A percentile compares a stretch with the other conserved stretches of the same genome.
These are phyloP conservation scores for Wallacemonas sp. DNA, from an alignment of 208 protist species.

Conservation along the genomic window DNA sequence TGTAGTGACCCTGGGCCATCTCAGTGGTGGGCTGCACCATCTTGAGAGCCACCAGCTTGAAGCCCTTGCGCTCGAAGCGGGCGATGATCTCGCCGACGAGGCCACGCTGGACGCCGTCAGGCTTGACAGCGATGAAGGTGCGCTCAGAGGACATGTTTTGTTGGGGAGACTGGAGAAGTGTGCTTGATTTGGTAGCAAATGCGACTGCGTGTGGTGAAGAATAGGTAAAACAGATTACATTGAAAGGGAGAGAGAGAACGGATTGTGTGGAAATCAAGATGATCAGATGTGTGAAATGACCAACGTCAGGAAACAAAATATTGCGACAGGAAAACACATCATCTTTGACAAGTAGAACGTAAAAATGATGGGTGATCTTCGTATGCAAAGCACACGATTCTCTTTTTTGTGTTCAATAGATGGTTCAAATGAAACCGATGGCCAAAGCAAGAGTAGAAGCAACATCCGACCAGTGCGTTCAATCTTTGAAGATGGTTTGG, in stretches of 20 bases:
- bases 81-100: slow-evolving; percentile 95
- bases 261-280: too few species aligned
- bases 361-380: too few species aligned
- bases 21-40: slow-evolving; percentile 79
- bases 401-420: too few species aligned
- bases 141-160: slow-evolving; percentile 83
- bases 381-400: too few species aligned
- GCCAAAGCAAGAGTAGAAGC: too few species aligned
- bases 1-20: slow-evolving; percentile 91
- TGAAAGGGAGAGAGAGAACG: not conserved
- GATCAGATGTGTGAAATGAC: too few species aligned
- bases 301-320: not conserved
- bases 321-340: not conserved
- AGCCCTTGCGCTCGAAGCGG: slow-evolving; percentile 96
- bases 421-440: too few species aligned
- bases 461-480: too few species aligned
- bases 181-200: not conserved
- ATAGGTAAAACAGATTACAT: not conserved
- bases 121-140: slow-evolving; percentile 96
- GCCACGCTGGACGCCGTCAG: slow-evolving; percentile 94
- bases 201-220: not conserved
- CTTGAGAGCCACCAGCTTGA: slow-evolving; percentile 96
- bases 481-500: too few species aligned
- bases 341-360: slow-evolving; percentile 14
- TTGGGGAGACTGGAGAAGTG: slow-evolving; percentile 2